Percentiles rank a stretch among this genome's conserved stretches.
Conservation (phyloP, 257 asterid genomes). For the Euphrasia confusa region DNA sequence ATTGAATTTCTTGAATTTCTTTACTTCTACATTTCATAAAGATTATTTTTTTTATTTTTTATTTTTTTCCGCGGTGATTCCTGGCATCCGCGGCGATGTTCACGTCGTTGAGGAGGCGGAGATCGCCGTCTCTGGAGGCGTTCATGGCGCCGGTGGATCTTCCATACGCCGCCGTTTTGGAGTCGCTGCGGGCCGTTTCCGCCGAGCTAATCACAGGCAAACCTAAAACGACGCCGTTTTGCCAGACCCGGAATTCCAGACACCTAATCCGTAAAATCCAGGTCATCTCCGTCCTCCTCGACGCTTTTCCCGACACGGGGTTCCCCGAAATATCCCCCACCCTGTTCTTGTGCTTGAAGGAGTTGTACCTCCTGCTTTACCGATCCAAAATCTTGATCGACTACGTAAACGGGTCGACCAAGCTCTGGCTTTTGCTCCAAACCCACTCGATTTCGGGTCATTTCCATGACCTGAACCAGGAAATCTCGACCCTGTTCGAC, state of each 20-base stretch:
- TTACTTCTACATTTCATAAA: neutral
- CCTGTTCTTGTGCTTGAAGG: slow-evolving; percentile 70
- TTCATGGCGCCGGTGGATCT: slow-evolving; percentile 80
- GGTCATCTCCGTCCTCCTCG: slow-evolving; percentile 55
- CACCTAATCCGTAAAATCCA: slow-evolving; percentile 65
- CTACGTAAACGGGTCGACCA: slow-evolving; percentile 62
- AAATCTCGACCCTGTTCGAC: slow-evolving; percentile 79
- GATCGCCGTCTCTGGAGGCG: slow-evolving; percentile 78
- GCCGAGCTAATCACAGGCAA: slow-evolving; percentile 50
- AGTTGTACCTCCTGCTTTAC: slow-evolving; percentile 85
- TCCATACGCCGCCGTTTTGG: slow-evolving; percentile 50
- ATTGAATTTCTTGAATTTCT: slow-evolving; percentile 6
- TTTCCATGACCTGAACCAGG: slow-evolving; percentile 80
- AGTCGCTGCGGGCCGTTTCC: slow-evolving; percentile 42
- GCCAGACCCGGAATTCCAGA: slow-evolving; percentile 52
- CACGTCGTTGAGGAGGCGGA: slow-evolving; percentile 81
- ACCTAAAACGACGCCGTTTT: slow-evolving; percentile 35
- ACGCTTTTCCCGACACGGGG: slow-evolving; percentile 47
- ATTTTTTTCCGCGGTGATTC: neutral
- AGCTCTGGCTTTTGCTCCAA: slow-evolving; percentile 83
- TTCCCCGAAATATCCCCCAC: slow-evolving; percentile 37
- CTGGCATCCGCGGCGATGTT: slow-evolving; percentile 89
- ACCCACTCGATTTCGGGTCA: slow-evolving; percentile 68
- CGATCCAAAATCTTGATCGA: slow-evolving; percentile 79
- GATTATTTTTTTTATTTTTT: slow-evolving; percentile 15